Evolutionary conservation across 202 grass and related monocot species (phyloP).

Genomic region (Panicum virgatum): DNA sequence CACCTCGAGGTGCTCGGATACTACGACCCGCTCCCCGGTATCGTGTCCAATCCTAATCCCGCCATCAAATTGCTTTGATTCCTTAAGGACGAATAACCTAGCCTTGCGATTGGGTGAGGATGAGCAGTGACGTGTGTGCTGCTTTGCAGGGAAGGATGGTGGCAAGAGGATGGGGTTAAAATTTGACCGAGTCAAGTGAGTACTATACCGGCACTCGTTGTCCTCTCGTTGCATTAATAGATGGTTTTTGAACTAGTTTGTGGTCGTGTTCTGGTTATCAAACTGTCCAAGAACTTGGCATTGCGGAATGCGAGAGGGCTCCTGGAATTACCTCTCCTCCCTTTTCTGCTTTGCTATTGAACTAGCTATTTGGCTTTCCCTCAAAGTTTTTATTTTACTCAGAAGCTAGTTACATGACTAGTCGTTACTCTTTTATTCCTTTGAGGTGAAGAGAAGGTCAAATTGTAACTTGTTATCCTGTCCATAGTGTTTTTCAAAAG

Average conservation of each 20-base stretch:
- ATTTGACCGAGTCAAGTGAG: conserved; percentile 71
- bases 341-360: background rate
- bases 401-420: background rate
- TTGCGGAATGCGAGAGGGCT: background rate
- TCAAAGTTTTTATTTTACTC: background rate
- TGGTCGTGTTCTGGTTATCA: background rate
- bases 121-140: background rate
- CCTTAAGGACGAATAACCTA: background rate
- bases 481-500: background rate
- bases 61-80: background rate
- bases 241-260: too few relatives aligned
- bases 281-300: background rate
- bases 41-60: background rate
- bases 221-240: background rate
- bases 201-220: background rate
- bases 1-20: conserved; percentile 85
- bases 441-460: background rate
- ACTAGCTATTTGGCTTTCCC: background rate
- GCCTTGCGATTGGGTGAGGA: background rate
- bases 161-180: conserved; percentile 73
- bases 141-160: conserved; percentile 49
- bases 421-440: background rate
- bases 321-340: background rate
- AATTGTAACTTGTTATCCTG: background rate
- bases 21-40: conserved; percentile 79